Evolutionary conservation across 306 rosid genomes (phyloP), one percentile per base, ranked within the genome.

Genomic region (Quercus variabilis): DNA sequence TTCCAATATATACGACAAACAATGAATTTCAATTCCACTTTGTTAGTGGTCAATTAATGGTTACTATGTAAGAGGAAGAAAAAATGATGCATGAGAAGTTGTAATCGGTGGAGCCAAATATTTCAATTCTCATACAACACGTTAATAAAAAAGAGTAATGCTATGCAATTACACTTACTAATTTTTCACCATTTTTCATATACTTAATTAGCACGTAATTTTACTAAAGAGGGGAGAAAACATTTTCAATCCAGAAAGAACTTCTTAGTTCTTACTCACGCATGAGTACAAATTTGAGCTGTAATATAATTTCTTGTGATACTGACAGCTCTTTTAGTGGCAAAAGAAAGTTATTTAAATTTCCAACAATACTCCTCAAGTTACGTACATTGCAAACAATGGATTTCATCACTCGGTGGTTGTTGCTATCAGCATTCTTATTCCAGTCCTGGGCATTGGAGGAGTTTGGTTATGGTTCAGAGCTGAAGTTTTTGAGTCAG

Each of bases 401-500:
- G 71, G 26, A 43, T 7, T 65, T 67, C 23, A 31, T 5, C 4
- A 46, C 0, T 13, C 25, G 10, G 49, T 59, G 28, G 41, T 4
- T 74, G 9, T 1, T 58, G 2, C 4, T 69, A 13, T 54, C 73
- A 19, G 28, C 69, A 10, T 23, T 78, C 19, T 78, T 23, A 30
- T 26, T 13, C 60, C 74, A 41, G 4, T 43, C 74, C 7, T 55
- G 64, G 72, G 76, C 72, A 55, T 8, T 43, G 56, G 78, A 23
- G 49, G 71, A 67, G 25, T 11, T 74, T 49, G 64, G 63, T 19
- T 9, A 19, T 12, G 86, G 58, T 41, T 62, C 64, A 38, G 87
- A 86, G 79, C 87, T 83, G 51, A 33, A 69, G 51, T 74, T 55
- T 4, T 60, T 83, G 79, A 83, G 74, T 64, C 79, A 63, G 55